Base-by-base conservation (phyloP, 305 asterid species). In the Fraxinus xanthoxyloides region DNA sequence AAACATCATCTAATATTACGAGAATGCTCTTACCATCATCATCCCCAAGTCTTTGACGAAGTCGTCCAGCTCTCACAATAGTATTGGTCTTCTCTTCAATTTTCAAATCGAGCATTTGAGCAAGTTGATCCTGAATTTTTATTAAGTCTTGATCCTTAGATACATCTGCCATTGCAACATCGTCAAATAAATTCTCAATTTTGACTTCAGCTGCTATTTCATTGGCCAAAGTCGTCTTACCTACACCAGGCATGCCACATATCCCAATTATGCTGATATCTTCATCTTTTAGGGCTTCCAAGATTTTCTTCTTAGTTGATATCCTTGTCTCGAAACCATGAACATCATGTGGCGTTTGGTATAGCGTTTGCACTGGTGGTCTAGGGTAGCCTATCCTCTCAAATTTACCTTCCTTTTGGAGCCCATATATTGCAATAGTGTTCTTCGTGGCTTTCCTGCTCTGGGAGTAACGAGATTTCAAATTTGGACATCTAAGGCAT, bases 1-100 rank as follows among this genome's bases (percentile, higher is more conserved):
- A 90, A 26, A 87, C 46, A 82, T 90, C 90, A 65, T 86, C 92
- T 5, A 89, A n/a, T 19, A 89, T 72, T 21, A 88, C 24, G 1
- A 88, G 84, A 8, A 67, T 65, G 32, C 15, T 78, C 3, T 46
- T 83, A 5, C 6, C 3, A 0, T 0, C 2, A 15, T 40, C 63
- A 26, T 8, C 1, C 21, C 0, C 56, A 36, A 84, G 5, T 35
- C 87, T 80, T 7, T 32, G 5, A 23, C 0, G 43, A 43, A 89
- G 59, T 23, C 17, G 9, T 7, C 21, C 54, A 31, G 85, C 87
- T 51, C 84, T 31, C 5, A 7, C 26, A 0, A 3, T 1, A 5
- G 28, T 0, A 1, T 5, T 5, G 34, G 24, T 30, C 6, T 19
- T 23, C 21, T 34, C 79, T 7, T 35, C 26, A 26, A 86, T 21